These are phyloP conservation scores for Lupinus albus DNA, from an alignment of 306 rosid species.

Conservation along the genomic window DNA sequence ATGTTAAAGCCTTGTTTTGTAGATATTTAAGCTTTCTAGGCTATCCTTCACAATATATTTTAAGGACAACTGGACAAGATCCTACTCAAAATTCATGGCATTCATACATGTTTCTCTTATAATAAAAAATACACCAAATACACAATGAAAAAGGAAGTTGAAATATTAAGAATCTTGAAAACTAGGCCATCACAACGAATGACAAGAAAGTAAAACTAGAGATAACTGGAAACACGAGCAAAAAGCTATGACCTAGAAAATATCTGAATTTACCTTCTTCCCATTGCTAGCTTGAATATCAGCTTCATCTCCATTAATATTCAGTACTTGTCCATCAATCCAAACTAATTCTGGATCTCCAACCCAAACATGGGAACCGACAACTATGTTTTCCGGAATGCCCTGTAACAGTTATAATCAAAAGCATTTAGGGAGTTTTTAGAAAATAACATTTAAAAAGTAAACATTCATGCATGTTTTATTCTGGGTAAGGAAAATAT, in stretches of 20 bases:
- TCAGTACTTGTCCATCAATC: conserved; percentile 73
- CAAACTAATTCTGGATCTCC: conserved; percentile 74
- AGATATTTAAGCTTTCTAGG: conserved; percentile 16
- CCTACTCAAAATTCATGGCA: conserved; percentile 11
- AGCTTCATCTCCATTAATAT: conserved; percentile 77
- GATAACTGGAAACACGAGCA: conserved; percentile 33
- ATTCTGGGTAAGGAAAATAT: conserved; percentile 7
- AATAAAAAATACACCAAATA: conserved; percentile 27
- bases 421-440: conserved; percentile 25
- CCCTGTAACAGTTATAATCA: conserved; percentile 59
- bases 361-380: conserved; percentile 85
- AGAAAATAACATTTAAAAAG: conserved; percentile 26
- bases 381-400: conserved; percentile 62
- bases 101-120: conserved; percentile 9
- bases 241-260: conserved; percentile 3
- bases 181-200: not conserved
- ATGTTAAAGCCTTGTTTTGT: conserved; percentile 15
- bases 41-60: conserved; percentile 20
- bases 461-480: conserved; percentile 15
- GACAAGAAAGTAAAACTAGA: conserved; percentile 25
- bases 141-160: conserved; percentile 29
- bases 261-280: conserved; percentile 56
- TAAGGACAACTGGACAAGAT: conserved; percentile 14
- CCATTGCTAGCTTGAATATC: conserved; percentile 70
- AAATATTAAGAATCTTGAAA: conserved; percentile 32